Base-by-base conservation (phyloP, 768 basidiomycete species). In the Lanmaoa rubissima region DNA sequence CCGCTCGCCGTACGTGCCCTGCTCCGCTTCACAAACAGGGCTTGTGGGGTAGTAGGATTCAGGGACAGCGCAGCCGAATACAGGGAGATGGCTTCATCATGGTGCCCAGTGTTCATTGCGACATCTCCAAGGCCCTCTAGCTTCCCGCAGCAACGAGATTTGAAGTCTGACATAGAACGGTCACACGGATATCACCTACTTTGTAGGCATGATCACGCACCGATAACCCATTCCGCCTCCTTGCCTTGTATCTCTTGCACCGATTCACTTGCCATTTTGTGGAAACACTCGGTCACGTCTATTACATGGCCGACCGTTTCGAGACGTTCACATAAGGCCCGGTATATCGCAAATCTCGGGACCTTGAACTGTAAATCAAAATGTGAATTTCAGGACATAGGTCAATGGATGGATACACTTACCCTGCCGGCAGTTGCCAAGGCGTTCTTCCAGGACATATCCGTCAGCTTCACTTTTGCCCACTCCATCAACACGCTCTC, bases 271-370 rank as follows among this genome's bases (percentile, higher is more conserved):
- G 5, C 8, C 53, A 61, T 51, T 51, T 44, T 36, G 5, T 34
- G 40, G 45, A 54, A 42, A 46, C 60, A 61, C 11, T 54, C 36
- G 12, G 28, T 13, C 1, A 45, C 57, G 0, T 61, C 48, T 4
- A 2, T 16, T 31, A 53, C 0, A 4, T 16, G 9, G 16, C 35
- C 42, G 4, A 24, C 13, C 13, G 1, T 21, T n/a, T 44, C 52
- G 2, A 60, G 47, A 4, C 11, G 14, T 16, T 53, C 55, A 28
- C 51, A 60, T 4, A 60, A 4, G 1, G 10, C 51, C 4, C 16
- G 47, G n/a, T 53, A 60, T 3, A 60, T n/a, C 3, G 5, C 1
- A 11, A 52, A 48, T 13, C 43, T 43, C 9, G 59, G 41, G 3
- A 38, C 2, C n/a, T 11, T 40, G 19, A 55, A 50, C 57, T 58